Evolutionary conservation across 345 rosid species (phyloP).

Genomic region (Gossypium rotundifolium): DNA sequence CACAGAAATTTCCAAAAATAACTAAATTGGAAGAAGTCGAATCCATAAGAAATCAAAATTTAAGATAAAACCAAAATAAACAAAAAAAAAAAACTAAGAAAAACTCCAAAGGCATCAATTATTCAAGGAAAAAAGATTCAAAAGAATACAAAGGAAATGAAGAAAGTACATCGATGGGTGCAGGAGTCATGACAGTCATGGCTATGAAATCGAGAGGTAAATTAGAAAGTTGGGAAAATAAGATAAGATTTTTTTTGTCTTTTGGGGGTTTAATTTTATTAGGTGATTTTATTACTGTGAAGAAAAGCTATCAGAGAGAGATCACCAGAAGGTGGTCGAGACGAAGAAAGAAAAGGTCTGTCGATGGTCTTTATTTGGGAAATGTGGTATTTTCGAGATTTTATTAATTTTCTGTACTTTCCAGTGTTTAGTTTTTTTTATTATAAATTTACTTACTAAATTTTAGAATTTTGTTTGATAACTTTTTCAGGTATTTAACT

Average conservation of each 20-base stretch:
- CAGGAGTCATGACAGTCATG: slow-evolving; percentile 63
- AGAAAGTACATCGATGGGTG: slow-evolving; percentile 45
- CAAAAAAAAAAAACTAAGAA: not conserved
- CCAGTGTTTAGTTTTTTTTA: not conserved
- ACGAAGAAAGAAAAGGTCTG: slow-evolving; percentile 3
- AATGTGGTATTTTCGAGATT: slow-evolving; percentile 18
- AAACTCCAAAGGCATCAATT: slow-evolving; percentile 14
- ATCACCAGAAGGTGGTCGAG: not conserved
- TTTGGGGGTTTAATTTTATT: not conserved
- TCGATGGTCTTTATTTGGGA: slow-evolving; percentile 5
- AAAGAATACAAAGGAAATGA: not conserved
- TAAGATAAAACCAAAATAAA: too few relatives aligned
- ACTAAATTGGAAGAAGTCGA: slow-evolving; percentile 18
- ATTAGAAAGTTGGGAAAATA: not conserved
- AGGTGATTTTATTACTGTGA: not conserved
- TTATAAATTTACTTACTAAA: too few relatives aligned
- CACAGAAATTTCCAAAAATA: not conserved
- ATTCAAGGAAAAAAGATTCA: not conserved
- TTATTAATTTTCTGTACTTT: not conserved
- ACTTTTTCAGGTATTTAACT: too few relatives aligned
- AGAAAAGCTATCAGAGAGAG: not conserved
- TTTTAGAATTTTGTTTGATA: too few relatives aligned
- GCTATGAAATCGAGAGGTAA: slow-evolving; percentile 1
- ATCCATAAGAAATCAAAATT: slow-evolving; percentile 32
- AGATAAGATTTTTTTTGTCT: not conserved